Percentiles rank a stretch among this genome's conserved stretches.
These are phyloP conservation scores for Candida sanyaensis DNA, from an alignment of 1,139 yeast species.

Conservation along the genomic window DNA sequence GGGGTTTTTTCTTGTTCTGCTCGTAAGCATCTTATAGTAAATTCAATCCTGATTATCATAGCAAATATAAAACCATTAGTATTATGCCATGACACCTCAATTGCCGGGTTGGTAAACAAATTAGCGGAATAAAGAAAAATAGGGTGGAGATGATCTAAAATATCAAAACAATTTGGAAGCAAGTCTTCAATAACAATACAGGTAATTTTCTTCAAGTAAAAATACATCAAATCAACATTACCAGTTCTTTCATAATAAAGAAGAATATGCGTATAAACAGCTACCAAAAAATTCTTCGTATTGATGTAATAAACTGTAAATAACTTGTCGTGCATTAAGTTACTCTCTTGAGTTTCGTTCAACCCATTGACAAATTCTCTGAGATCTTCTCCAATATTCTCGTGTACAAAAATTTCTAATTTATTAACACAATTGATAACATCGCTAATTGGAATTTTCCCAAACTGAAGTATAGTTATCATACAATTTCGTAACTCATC, in stretches of 20 bases:
- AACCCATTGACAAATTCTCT: conserved; percentile 25
- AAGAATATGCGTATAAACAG: conserved; percentile 26
- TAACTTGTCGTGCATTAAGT: conserved; percentile 28
- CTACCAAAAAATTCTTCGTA: conserved; percentile 24
- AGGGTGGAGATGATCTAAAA: conserved; percentile 26
- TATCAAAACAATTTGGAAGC: conserved; percentile 25
- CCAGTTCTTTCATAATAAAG: conserved; percentile 26
- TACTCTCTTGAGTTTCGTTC: conserved; percentile 19
- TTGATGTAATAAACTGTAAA: conserved; percentile 29
- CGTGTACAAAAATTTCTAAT: conserved; percentile 25
- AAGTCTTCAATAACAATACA: conserved; percentile 23
- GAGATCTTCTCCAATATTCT: conserved; percentile 20
- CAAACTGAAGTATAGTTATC: conserved; percentile 22
- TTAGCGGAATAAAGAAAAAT: conserved; percentile 36
- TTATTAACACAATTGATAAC: conserved; percentile 23
- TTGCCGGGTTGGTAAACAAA: conserved; percentile 32
- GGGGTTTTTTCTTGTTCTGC: conserved; percentile 15
- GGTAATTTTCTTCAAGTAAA: conserved; percentile 30
- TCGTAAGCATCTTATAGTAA: conserved; percentile 23
- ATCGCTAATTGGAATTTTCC: conserved; percentile 19
- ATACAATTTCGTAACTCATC: conserved; percentile 11
- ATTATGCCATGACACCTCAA: conserved; percentile 30
- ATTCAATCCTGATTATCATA: conserved; percentile 18
- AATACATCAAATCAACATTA: conserved; percentile 23
- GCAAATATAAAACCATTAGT: conserved; percentile 28